Base-by-base conservation (phyloP, 345 rosid genomes). In the Chamaenerion angustifolium region DNA sequence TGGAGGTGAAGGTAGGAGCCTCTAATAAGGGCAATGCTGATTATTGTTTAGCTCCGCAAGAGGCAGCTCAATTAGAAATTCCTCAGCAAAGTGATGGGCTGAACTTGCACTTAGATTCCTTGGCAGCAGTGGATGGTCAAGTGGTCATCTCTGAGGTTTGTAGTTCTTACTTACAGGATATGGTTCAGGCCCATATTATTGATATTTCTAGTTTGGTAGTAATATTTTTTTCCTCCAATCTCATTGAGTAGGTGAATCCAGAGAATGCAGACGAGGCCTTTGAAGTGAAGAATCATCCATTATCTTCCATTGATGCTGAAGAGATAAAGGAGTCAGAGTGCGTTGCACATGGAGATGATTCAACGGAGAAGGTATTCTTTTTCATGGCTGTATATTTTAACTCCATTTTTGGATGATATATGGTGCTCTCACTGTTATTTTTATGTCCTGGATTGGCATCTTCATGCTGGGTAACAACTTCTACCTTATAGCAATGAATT, bases 51-150 rank as follows among this genome's bases (percentile, higher is more conserved):
- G 60, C 15, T 58, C 62, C 23, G 6, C 45, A 27, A 19, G 13
- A 15, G 8, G 21, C 18, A 18, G 44, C 21, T 3, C 37, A 31
- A 31, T 1, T 31, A 31, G 65, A 42, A 42, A 49, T 17, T 49
- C 40, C 52, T 63, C n/a, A 49, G 40, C 18, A 45, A 3, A 43
- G 59, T 15, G 55, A 46, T 7, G 5, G 49, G 8, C 35, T 12
- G 62, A 21, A 21, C 25, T 27, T 43, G 47, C 58, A 56, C 46
- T 14, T 59, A 54, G 25, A 68, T 19, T 51, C 53, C 31, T 3
- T 16, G 43, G 49, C 12, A 15, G n/a, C 46, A 1, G 56, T 16
- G 19, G 46, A 25, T 37, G 16, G 31, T 42, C 18, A 52, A 40
- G 18, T 52, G 45, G 27, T 37, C 8, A 31, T 9, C 19, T 42